phyloP scores from a whole-genome alignment of 2,329 filamentous ascomycete species.

The Zymoseptoria crescenta region DNA sequence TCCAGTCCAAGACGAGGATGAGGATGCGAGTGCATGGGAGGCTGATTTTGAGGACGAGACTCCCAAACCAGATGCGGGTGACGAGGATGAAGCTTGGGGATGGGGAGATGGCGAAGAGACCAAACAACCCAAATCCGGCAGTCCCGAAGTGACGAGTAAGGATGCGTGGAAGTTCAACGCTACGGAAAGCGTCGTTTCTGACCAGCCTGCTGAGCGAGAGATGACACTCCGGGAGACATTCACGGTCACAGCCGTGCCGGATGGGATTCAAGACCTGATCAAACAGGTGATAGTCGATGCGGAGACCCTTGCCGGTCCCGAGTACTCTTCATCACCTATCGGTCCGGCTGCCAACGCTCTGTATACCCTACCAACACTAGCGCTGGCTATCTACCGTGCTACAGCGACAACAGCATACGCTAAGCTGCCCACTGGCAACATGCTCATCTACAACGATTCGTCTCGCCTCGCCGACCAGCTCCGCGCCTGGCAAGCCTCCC shows the following conservation, averaged over 20 bases:
- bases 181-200: slow-evolving; percentile 19
- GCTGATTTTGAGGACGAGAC: slow-evolving; percentile 31
- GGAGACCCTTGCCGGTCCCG: slow-evolving; percentile 48
- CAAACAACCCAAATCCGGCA: slow-evolving; percentile 13
- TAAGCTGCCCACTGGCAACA: slow-evolving; percentile 49
- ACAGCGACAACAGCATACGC: slow-evolving; percentile 68
- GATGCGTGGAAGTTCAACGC: slow-evolving; percentile 13
- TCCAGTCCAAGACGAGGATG: slow-evolving; percentile 33
- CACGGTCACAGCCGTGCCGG: slow-evolving; percentile 79
- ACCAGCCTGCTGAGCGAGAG: slow-evolving; percentile 25
- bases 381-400: slow-evolving; percentile 71
- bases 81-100: slow-evolving; percentile 64
- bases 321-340: slow-evolving; percentile 46
- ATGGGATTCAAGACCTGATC: slow-evolving; percentile 64
- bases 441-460: slow-evolving; percentile 60
- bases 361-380: slow-evolving; percentile 63
- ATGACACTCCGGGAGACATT: slow-evolving; percentile 78
- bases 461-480: slow-evolving; percentile 50
- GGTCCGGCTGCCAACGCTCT: slow-evolving; percentile 60
- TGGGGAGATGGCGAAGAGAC: slow-evolving; percentile 63
- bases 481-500: slow-evolving; percentile 40
- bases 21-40: slow-evolving; percentile 44
- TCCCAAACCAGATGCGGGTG: slow-evolving; percentile 22
- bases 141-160: slow-evolving; percentile 20
- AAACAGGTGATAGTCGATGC: slow-evolving; percentile 42